Percentiles rank a stretch among this genome's conserved stretches.
Conservation (phyloP, 176 grass and related monocot species). For the Ampelocalamus luodianensis region DNA sequence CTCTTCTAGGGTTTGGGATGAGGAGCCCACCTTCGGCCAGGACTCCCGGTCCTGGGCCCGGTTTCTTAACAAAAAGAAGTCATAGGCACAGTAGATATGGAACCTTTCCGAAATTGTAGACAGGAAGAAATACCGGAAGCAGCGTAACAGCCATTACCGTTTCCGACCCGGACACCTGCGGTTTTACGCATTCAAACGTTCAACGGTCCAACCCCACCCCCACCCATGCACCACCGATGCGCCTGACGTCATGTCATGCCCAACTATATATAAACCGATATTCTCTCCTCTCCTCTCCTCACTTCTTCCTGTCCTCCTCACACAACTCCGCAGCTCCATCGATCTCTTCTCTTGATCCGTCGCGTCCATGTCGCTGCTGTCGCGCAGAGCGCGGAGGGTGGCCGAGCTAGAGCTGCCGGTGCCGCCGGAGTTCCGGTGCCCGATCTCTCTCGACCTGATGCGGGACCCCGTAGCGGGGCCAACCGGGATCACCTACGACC, state of each 20-base stretch:
- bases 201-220: neutral
- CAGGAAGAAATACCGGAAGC: neutral
- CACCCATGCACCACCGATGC: neutral
- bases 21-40: too few relatives aligned
- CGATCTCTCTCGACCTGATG: slow-evolving; percentile 69
- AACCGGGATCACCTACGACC: slow-evolving; percentile 75
- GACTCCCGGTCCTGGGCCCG: too few relatives aligned
- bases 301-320: neutral
- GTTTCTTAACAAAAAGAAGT: too few relatives aligned
- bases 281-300: neutral
- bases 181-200: neutral
- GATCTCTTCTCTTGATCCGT: neutral
- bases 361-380: neutral
- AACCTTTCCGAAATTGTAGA: neutral
- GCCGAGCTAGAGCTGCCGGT: slow-evolving; percentile 1
- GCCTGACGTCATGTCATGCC: neutral
- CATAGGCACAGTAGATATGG: too few relatives aligned
- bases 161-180: neutral
- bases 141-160: neutral
- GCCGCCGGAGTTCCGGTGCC: slow-evolving; percentile 64
- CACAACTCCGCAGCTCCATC: neutral
- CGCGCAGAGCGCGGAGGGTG: neutral
- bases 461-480: slow-evolving; percentile 54
- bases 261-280: neutral
- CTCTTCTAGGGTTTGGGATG: too few relatives aligned